A percentile compares a stretch with the other conserved stretches of the same genome.
phyloP scores from a whole-genome alignment of 192 early-diverging fungal species.

The Coemansia sp. region DNA sequence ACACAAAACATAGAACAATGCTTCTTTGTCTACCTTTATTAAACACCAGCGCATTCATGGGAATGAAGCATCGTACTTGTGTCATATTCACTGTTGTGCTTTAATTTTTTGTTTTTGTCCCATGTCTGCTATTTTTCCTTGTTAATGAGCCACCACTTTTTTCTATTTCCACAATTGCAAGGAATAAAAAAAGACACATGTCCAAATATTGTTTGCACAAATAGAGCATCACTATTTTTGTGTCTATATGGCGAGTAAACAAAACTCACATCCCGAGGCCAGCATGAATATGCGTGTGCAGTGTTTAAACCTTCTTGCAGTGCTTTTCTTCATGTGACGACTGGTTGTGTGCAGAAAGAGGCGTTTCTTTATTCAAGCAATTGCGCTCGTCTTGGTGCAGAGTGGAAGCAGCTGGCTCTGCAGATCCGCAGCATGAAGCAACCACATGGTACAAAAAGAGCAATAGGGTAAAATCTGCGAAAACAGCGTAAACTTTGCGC shows the following conservation, averaged over 20 bases:
- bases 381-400: background rate
- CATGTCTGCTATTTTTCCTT: background rate
- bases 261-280: background rate
- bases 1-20: background rate
- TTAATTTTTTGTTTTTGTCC: background rate
- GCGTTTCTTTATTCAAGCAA: conserved; percentile 1
- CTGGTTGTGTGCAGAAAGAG: too few relatives aligned
- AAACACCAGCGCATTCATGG: background rate
- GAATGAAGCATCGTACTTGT: background rate
- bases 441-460: too few relatives aligned
- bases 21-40: background rate
- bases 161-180: background rate
- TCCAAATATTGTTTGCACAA: background rate
- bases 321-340: background rate
- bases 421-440: background rate
- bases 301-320: background rate
- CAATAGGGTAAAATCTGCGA: too few relatives aligned
- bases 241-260: too few relatives aligned
- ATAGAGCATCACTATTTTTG: too few relatives aligned
- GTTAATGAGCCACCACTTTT: background rate
- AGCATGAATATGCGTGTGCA: background rate
- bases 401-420: background rate
- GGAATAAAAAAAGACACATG: background rate
- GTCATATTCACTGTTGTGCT: background rate
- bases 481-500: too few relatives aligned